These are phyloP conservation scores for Leccinum longicurvipes DNA, from an alignment of 768 basidiomycete species.

Conservation along the genomic window DNA sequence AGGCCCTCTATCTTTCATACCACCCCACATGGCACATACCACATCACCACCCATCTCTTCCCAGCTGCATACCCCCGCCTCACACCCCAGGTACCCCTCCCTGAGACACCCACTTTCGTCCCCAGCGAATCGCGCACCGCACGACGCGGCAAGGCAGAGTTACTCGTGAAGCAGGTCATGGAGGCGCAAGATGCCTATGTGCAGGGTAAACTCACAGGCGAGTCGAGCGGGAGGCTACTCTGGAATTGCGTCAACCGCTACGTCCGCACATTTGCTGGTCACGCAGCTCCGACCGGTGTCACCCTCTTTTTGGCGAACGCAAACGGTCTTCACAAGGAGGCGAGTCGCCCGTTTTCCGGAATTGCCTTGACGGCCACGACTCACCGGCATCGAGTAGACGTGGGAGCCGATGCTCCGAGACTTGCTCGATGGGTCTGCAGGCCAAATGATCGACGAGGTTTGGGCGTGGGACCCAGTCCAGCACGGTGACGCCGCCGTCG, in stretches of 20 bases:
- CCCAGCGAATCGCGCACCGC: neutral
- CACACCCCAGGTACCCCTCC: slow-evolving; percentile 22
- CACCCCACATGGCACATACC: slow-evolving; percentile 14
- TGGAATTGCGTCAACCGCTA: slow-evolving; percentile 79
- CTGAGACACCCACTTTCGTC: slow-evolving; percentile 14
- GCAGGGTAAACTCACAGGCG: slow-evolving; percentile 13
- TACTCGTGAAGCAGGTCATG: slow-evolving; percentile 18
- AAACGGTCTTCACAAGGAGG: slow-evolving; percentile 89
- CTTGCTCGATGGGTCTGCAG: slow-evolving; percentile 46
- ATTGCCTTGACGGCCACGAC: neutral
- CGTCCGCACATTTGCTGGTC: slow-evolving; percentile 25
- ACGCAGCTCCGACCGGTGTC: slow-evolving; percentile 19
- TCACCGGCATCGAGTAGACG: slow-evolving; percentile 42
- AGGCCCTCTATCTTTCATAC: slow-evolving; percentile 21
- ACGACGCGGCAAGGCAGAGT: slow-evolving; percentile 9
- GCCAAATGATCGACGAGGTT: slow-evolving; percentile 56
- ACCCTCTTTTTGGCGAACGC: slow-evolving; percentile 81
- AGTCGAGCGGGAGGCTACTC: slow-evolving; percentile 36
- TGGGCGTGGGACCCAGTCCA: slow-evolving; percentile 84
- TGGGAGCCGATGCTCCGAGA: slow-evolving; percentile 69
- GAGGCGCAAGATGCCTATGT: slow-evolving; percentile 13
- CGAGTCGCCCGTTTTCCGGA: slow-evolving; percentile 25
- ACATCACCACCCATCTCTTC: slow-evolving; percentile 29
- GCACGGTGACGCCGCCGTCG: slow-evolving; percentile 78
- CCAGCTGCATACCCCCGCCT: slow-evolving; percentile 29